Evolutionary conservation across 2,329 filamentous ascomycete species (phyloP).

Genomic region (Leptosphaerulina australis): DNA sequence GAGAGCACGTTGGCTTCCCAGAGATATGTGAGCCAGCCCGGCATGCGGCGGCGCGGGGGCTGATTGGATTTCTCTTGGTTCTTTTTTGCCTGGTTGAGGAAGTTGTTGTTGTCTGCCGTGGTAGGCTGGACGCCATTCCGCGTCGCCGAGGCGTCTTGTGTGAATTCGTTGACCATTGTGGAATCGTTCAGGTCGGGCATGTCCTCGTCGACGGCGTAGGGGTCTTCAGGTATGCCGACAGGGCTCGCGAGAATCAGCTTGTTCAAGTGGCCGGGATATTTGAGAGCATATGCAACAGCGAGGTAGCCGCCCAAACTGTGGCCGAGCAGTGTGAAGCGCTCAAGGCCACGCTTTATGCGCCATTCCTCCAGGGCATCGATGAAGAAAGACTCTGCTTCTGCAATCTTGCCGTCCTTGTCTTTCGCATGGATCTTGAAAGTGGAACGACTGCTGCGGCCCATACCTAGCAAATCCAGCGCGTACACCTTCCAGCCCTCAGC

Average conservation of each 20-base stretch:
- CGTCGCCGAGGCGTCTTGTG: slow-evolving; percentile 71
- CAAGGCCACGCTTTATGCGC: slow-evolving; percentile 85
- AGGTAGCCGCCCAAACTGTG: slow-evolving; percentile 96
- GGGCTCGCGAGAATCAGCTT: slow-evolving; percentile 95
- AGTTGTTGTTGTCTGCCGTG: slow-evolving; percentile 61
- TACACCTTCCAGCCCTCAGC: slow-evolving; percentile 85
- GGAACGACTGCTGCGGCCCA: slow-evolving; percentile 87
- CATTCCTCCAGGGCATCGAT: slow-evolving; percentile 96
- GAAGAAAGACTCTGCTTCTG: slow-evolving; percentile 94
- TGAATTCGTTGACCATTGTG: slow-evolving; percentile 77
- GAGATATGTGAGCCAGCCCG: slow-evolving; percentile 87
- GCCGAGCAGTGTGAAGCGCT: slow-evolving; percentile 90
- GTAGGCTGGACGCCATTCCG: slow-evolving; percentile 75
- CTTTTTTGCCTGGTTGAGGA: slow-evolving; percentile 55
- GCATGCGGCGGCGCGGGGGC: slow-evolving; percentile 67
- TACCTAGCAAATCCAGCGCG: slow-evolving; percentile 91
- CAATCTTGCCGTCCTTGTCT: slow-evolving; percentile 76
- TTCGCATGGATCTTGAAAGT: slow-evolving; percentile 85
- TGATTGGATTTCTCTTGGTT: slow-evolving; percentile 40
- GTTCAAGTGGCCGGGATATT: slow-evolving; percentile 92
- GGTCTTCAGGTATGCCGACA: slow-evolving; percentile 92
- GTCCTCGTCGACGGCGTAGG: slow-evolving; percentile 80
- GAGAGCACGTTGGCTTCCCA: slow-evolving; percentile 94
- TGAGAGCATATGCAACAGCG: slow-evolving; percentile 91
- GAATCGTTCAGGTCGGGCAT: slow-evolving; percentile 78